Evolutionary conservation across 2,329 filamentous ascomycete genomes (phyloP).

Genomic region (Epichloe gansuensis): DNA sequence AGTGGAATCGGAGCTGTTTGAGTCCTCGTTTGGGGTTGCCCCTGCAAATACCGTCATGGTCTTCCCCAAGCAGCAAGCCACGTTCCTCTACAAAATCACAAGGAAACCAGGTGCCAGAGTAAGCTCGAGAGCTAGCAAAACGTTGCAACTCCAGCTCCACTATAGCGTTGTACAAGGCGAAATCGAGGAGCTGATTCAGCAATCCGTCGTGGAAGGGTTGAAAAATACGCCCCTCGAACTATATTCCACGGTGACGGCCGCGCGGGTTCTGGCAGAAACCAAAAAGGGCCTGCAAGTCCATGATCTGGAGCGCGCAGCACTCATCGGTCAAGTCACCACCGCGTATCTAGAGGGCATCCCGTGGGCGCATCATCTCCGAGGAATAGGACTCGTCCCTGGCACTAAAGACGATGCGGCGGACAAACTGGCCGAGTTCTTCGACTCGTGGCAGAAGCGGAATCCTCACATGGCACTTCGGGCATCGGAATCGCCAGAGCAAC

Average conservation of each 20-base stretch:
- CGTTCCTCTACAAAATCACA: conserved; percentile 65
- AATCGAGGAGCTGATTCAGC: conserved; percentile 39
- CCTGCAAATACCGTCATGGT: conserved; percentile 45
- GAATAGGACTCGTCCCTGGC: conserved; percentile 30
- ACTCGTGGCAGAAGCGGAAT: conserved; percentile 20
- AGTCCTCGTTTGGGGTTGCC: conserved; percentile 45
- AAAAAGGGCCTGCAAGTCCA: conserved; percentile 30
- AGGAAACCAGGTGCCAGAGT: conserved; percentile 33
- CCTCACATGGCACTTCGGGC: conserved; percentile 15
- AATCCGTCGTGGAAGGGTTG: conserved; percentile 29
- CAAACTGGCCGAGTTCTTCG: conserved; percentile 17
- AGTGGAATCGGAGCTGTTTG: conserved; percentile 54
- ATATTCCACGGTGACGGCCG: conserved; percentile 34
- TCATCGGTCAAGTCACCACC: conserved; percentile 40
- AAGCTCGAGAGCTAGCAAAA: conserved; percentile 21
- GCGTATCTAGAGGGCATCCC: conserved; percentile 29
- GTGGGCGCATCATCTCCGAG: conserved; percentile 38
- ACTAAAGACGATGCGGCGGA: conserved; percentile 20
- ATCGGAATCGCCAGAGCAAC: conserved; percentile 15
- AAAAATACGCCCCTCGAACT: conserved; percentile 27
- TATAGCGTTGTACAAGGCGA: conserved; percentile 71
- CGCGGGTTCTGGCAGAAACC: conserved; percentile 31
- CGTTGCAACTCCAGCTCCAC: conserved; percentile 55
- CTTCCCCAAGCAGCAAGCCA: conserved; percentile 71
- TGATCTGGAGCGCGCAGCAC: conserved; percentile 42